These are phyloP conservation scores for Drechslerella dactyloides DNA, from an alignment of 2,329 filamentous ascomycete species.

Conservation along the genomic window DNA sequence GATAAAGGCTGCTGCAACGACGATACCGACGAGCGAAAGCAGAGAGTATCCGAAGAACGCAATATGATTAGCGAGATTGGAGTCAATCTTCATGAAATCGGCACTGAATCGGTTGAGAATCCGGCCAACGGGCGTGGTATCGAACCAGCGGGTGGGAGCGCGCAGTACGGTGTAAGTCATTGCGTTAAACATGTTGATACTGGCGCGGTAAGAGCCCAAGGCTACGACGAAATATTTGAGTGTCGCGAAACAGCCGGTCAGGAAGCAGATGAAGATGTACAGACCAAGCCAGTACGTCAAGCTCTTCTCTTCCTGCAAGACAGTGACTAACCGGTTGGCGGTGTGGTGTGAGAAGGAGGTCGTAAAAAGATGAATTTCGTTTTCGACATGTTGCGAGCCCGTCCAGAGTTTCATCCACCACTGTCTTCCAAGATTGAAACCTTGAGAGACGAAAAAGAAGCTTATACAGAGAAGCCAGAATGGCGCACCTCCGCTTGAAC, in stretches of 20 bases:
- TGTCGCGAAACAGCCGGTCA: slow-evolving; percentile 67
- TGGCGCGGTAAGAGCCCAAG: slow-evolving; percentile 71
- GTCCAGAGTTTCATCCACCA: slow-evolving; percentile 55
- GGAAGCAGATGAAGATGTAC: slow-evolving; percentile 69
- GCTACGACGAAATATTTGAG: slow-evolving; percentile 70
- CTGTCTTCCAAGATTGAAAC: slow-evolving; percentile 50
- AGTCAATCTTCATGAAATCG: slow-evolving; percentile 77
- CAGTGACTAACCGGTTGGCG: slow-evolving; percentile 55
- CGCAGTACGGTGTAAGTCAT: slow-evolving; percentile 72
- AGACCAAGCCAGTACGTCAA: slow-evolving; percentile 71
- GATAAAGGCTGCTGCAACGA: slow-evolving; percentile 71
- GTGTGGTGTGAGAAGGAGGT: slow-evolving; percentile 58
- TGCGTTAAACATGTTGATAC: slow-evolving; percentile 70
- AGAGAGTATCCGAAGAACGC: slow-evolving; percentile 67
- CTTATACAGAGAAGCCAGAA: slow-evolving; percentile 52
- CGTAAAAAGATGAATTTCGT: slow-evolving; percentile 26
- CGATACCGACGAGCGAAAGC: slow-evolving; percentile 69
- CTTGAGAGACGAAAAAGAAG: slow-evolving; percentile 49
- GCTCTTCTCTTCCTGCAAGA: slow-evolving; percentile 57
- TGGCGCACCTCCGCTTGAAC: slow-evolving; percentile 66
- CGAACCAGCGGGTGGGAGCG: slow-evolving; percentile 78
- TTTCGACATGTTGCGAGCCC: slow-evolving; percentile 25
- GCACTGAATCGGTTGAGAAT: slow-evolving; percentile 79
- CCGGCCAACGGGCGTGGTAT: slow-evolving; percentile 77
- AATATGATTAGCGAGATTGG: slow-evolving; percentile 69